Evolutionary conservation across 768 basidiomycete species (phyloP).

Genomic region (Pleurotus ostreatus): DNA sequence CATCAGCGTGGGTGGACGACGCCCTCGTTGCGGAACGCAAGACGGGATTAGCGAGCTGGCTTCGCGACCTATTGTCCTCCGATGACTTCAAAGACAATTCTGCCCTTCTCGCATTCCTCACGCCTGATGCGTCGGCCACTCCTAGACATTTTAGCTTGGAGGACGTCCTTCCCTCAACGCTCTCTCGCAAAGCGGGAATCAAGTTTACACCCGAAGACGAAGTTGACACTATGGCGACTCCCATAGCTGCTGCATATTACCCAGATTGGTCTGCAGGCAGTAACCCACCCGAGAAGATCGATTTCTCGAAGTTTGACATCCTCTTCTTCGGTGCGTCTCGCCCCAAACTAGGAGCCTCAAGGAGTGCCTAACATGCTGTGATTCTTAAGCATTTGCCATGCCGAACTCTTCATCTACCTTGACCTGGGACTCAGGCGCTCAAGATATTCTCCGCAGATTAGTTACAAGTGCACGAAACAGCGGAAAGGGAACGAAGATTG

Average conservation of each 20-base stretch:
- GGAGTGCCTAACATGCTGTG: neutral
- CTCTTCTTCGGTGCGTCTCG: slow-evolving; percentile 51
- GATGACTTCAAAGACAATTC: slow-evolving; percentile 29
- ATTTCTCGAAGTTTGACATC: slow-evolving; percentile 65
- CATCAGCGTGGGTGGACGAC: slow-evolving; percentile 52
- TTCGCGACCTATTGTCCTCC: slow-evolving; percentile 33
- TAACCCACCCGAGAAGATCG: slow-evolving; percentile 52
- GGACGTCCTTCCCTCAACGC: slow-evolving; percentile 43
- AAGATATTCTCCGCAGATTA: slow-evolving; percentile 48
- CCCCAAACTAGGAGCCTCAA: too few relatives aligned
- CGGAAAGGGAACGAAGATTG: slow-evolving; percentile 58
- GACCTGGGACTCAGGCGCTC: slow-evolving; percentile 46
- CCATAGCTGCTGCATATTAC: slow-evolving; percentile 44
- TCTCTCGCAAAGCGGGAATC: slow-evolving; percentile 33
- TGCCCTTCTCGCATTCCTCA: slow-evolving; percentile 35
- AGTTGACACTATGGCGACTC: slow-evolving; percentile 21
- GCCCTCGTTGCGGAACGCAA: slow-evolving; percentile 49
- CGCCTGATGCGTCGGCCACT: slow-evolving; percentile 16
- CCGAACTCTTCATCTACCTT: slow-evolving; percentile 55
- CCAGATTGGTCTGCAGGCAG: slow-evolving; percentile 44
- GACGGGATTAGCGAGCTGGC: slow-evolving; percentile 38
- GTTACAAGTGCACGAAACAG: slow-evolving; percentile 54
- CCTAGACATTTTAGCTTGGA: slow-evolving; percentile 33
- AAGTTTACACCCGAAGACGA: slow-evolving; percentile 15
- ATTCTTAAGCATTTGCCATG: slow-evolving; percentile 58